Evolutionary conservation across 208 protist genomes (phyloP).

Genomic region (Wallacemonas rigidus): DNA sequence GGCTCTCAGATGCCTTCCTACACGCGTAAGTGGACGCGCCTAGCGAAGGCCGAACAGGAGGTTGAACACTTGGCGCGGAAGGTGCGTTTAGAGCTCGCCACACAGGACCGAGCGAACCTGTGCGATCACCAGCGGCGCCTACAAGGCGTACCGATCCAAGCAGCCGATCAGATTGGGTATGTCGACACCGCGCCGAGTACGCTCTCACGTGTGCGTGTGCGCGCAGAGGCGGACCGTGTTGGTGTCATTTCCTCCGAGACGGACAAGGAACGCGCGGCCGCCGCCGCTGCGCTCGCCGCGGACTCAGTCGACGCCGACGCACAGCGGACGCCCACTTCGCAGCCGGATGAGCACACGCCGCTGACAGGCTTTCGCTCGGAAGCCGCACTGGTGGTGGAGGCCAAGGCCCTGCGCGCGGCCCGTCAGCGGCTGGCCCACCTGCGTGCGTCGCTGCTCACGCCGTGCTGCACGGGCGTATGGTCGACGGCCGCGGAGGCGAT

Average conservation of each 20-base stretch:
- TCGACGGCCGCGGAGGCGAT: constrained; percentile 15
- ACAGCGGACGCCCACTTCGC: neutral
- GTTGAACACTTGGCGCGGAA: neutral
- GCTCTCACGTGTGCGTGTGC: neutral
- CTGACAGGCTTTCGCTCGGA: no score
- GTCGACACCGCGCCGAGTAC: neutral
- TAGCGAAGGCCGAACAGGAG: neutral
- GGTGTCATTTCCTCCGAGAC: neutral
- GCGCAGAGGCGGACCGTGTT: neutral
- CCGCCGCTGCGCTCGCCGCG: neutral
- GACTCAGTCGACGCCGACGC: neutral
- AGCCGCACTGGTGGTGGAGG: constrained; percentile 38
- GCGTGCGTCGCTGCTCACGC: constrained; percentile 19
- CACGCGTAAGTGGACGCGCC: constrained; percentile 5
- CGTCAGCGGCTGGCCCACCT: constrained; percentile 45
- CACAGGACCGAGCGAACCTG: constrained; percentile 13
- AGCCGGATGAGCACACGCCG: neutral
- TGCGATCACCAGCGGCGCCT: neutral
- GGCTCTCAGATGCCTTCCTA: constrained; percentile 2
- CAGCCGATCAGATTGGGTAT: neutral
- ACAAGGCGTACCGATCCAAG: neutral
- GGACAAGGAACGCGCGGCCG: constrained; percentile 17
- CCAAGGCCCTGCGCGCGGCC: constrained; percentile 39
- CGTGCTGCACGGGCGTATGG: constrained; percentile 12
- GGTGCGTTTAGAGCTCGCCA: neutral